Percentiles rank a stretch among this genome's conserved stretches.
Evolutionary conservation across 139 green algal genomes (phyloP).

Genomic region (Closterium sp.): DNA sequence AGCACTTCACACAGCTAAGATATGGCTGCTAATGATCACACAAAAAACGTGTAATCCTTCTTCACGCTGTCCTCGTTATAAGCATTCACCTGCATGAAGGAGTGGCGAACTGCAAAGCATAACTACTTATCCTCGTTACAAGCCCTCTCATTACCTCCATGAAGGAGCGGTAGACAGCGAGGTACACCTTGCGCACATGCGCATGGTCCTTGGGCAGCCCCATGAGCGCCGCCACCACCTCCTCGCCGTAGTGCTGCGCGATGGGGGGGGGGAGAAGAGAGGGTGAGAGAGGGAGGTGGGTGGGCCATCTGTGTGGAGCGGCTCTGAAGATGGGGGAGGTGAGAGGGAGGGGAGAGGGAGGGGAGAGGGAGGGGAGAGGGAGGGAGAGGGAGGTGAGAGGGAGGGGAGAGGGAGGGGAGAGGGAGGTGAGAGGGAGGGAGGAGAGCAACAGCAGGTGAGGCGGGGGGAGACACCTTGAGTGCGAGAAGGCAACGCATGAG

Average conservation of each 20-base stretch:
- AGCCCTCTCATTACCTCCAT: constrained; percentile 29
- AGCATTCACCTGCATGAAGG: neutral
- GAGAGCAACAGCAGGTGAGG: neutral
- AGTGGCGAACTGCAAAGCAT: neutral
- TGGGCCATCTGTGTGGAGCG: too few relatives aligned
- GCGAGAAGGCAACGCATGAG: neutral
- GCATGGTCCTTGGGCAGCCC: constrained; percentile 47
- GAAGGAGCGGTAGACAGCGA: constrained; percentile 91
- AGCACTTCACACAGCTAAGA: too few relatives aligned
- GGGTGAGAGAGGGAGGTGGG: neutral
- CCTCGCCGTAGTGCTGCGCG: constrained; percentile 53
- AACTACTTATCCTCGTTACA: neutral
- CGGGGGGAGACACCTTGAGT: too few relatives aligned
- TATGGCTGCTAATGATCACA: too few relatives aligned
- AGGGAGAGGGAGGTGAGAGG: neutral
- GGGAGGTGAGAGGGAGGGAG: neutral
- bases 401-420: neutral
- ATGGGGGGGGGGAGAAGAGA: neutral
- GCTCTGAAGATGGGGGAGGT: too few relatives aligned
- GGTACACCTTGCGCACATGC: constrained; percentile 77
- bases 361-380: neutral
- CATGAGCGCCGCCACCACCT: constrained; percentile 57
- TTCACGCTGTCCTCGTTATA: too few relatives aligned
- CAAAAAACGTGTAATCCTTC: too few relatives aligned
- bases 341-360: neutral